Evolutionary conservation across 331 rosid genomes (phyloP), one percentile per base, ranked within the genome.

Genomic region (Quercus tomentella): DNA sequence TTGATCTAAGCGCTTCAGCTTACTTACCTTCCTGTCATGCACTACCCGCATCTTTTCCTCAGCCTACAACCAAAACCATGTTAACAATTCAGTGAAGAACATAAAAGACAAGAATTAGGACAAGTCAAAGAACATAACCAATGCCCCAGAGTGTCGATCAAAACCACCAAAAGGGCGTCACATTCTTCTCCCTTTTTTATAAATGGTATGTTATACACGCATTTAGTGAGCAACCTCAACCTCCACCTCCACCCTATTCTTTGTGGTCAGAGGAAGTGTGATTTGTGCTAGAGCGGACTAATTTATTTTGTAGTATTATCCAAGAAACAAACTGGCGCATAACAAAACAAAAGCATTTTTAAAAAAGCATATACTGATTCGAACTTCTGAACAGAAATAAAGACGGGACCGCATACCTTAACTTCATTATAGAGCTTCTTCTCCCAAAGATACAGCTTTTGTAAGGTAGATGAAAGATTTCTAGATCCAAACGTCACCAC

Each of bases 1-100:
- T 80, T 92, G 91, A 52, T 96, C 97, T 85, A 96, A 70, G 21
- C 91, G 91, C 81, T 89, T 92, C 79, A 96, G 92, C 89, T 86
- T 96, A 51, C 80, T 91, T 74, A 86, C 79, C 85, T 92, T 96
- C 80, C 89, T 89, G 70, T 96, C 98, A 72, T 96, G 99, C 55
- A 76, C 57, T 4, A 96, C 84, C 70, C 98, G 89, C 99, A 96
- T 93, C 91, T 92, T 96, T 83, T 96, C 99, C 88, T 96, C 99
- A 5, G 89, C 89, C 99, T 96, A 89, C 56, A 83, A 82, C 35
- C 73, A 74, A 69, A 72, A 73, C 41, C 15, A 61, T 4, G 30
- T 52, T 49, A 80, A 74, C 84, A 11, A 30, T 74, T 30, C 43
- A 51, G 55, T 7, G 69, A 71, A 76, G 75, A 73, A 18, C 20